Percentiles rank a stretch among this genome's conserved stretches.
phyloP scores from a whole-genome alignment of 2,329 filamentous ascomycete species.

The Fusarium sacchari region DNA sequence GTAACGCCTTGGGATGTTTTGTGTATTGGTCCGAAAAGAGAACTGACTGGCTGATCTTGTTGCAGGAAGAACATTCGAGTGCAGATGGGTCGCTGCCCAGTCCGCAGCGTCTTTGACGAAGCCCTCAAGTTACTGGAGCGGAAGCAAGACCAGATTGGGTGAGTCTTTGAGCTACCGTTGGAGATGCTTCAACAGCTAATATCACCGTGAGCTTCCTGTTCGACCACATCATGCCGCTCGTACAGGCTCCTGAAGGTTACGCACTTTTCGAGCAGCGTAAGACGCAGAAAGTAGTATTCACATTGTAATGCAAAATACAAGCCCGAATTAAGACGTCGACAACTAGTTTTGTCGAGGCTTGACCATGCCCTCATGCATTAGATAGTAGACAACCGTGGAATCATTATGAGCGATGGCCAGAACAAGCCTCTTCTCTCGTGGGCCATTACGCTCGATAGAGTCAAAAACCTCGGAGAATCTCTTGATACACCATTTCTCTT shows the following conservation, averaged over 20 bases:
- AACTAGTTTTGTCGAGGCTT: conserved; percentile 82
- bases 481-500: conserved; percentile 76
- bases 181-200: conserved; percentile 10
- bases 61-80: conserved; percentile 75
- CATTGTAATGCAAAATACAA: conserved; percentile 49
- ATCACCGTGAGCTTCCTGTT: conserved; percentile 73
- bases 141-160: conserved; percentile 75
- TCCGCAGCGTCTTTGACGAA: conserved; percentile 74
- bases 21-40: background rate
- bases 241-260: conserved; percentile 73
- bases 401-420: conserved; percentile 81
- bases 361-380: conserved; percentile 86
- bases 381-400: conserved; percentile 85
- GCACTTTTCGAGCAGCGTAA: conserved; percentile 78
- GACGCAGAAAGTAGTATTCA: conserved; percentile 79
- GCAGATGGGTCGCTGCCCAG: conserved; percentile 82
- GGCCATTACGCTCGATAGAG: conserved; percentile 58
- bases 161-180: conserved; percentile 44
- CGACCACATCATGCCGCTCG: conserved; percentile 77
- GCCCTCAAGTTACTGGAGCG: conserved; percentile 72
- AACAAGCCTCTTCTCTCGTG: conserved; percentile 74
- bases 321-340: background rate
- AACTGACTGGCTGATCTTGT: conserved; percentile 35
- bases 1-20: conserved; percentile 31
- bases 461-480: conserved; percentile 77